phyloP scores from a whole-genome alignment of 1,139 yeast genomes.

The Hemisphaericaspora xylofermentans region DNA sequence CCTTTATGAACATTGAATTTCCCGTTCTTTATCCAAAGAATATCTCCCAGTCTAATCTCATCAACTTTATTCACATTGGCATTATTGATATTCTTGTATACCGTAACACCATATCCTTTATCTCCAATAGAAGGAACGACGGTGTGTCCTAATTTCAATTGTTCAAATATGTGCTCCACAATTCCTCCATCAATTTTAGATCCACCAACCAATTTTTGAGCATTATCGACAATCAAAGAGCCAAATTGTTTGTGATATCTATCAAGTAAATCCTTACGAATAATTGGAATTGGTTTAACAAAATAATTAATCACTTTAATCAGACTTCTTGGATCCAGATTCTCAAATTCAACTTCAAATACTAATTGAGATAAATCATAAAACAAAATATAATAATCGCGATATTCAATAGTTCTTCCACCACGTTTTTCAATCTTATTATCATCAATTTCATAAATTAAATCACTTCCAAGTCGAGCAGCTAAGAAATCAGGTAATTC shows the following conservation, averaged over 20 bases:
- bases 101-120: conserved; percentile 69
- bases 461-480: conserved; percentile 44
- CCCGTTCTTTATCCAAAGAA: conserved; percentile 72
- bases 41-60: conserved; percentile 79
- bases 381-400: conserved; percentile 73
- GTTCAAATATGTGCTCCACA: conserved; percentile 22
- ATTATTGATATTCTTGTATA: conserved; percentile 50
- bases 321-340: conserved; percentile 54
- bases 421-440: conserved; percentile 57
- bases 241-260: conserved; percentile 50
- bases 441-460: conserved; percentile 67
- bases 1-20: conserved; percentile 70
- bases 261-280: conserved; percentile 51
- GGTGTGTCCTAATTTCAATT: conserved; percentile 8
- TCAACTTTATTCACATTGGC: conserved; percentile 58
- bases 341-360: conserved; percentile 56
- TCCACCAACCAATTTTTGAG: conserved; percentile 39
- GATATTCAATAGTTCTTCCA: conserved; percentile 46
- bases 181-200: conserved; percentile 28
- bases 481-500: conserved; percentile 60
- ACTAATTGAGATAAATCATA: conserved; percentile 70
- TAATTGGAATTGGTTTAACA: conserved; percentile 46
- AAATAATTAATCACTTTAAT: conserved; percentile 45
- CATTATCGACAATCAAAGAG: conserved; percentile 38
- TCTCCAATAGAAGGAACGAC: conserved; percentile 61